Percentiles rank a stretch among this genome's conserved stretches.
phyloP scores from a whole-genome alignment of 1,284 basidiomycete genomes.

The Ceratobasidium papillatum region DNA sequence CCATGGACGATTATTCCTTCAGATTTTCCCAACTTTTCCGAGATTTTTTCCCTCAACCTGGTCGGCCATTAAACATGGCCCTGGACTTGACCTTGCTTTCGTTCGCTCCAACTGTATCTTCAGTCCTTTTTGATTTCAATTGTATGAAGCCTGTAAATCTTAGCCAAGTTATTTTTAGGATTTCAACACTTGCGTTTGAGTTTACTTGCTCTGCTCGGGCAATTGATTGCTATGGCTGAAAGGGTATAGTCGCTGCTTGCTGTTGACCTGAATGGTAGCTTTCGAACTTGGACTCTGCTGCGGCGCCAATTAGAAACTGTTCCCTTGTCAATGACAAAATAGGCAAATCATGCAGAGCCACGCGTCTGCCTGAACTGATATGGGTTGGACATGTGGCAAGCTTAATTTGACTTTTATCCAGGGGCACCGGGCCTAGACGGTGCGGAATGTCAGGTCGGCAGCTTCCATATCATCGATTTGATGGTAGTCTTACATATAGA shows the following conservation, averaged over 20 bases:
- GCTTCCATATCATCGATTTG: background rate
- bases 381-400: background rate
- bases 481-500: background rate
- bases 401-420: slow-evolving; percentile 27
- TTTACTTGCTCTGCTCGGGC: background rate
- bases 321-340: background rate
- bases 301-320: background rate
- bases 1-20: background rate
- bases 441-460: background rate
- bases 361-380: background rate
- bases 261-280: no score
- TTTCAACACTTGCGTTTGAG: background rate
- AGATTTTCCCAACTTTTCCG: background rate
- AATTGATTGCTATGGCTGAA: background rate
- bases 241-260: background rate
- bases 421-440: background rate
- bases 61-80: slow-evolving; percentile 1
- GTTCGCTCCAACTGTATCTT: background rate
- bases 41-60: slow-evolving; percentile 5
- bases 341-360: background rate
- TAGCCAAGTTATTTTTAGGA: background rate
- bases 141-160: slow-evolving; percentile 24
- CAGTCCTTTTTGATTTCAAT: slow-evolving; percentile 11
- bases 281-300: background rate
- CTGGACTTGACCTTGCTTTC: slow-evolving; percentile 8